Percentiles rank a stretch among this genome's conserved stretches.
Conservation (phyloP, 768 basidiomycete genomes). For the Termitomyces sp. region DNA sequence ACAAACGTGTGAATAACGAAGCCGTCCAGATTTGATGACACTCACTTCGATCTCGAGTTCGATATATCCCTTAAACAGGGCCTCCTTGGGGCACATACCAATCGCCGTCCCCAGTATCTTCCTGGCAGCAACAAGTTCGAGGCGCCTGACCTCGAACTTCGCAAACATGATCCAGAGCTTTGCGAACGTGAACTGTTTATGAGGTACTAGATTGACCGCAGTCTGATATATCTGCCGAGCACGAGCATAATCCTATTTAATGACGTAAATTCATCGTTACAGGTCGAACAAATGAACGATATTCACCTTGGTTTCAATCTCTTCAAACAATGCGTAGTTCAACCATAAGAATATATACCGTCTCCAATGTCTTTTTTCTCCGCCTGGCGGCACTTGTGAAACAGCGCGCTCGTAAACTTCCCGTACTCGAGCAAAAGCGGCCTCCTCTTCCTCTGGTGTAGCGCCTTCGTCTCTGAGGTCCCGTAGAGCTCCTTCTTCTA, state of each 20-base stretch:
- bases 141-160: slow-evolving; percentile 81
- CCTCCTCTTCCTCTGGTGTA: slow-evolving; percentile 63
- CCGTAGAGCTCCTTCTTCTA: slow-evolving; percentile 85
- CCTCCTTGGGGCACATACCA: slow-evolving; percentile 95
- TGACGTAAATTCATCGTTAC: background rate
- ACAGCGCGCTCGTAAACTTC: slow-evolving; percentile 97
- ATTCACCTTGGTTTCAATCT: slow-evolving; percentile 85
- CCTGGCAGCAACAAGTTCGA: slow-evolving; percentile 79
- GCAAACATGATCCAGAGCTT: slow-evolving; percentile 95
- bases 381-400: slow-evolving; percentile 90
- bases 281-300: background rate
- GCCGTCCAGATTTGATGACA: background rate
- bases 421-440: slow-evolving; percentile 61
- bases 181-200: slow-evolving; percentile 96
- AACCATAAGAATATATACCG: slow-evolving; percentile 91
- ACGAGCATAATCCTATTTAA: slow-evolving; percentile 68
- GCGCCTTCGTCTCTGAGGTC: slow-evolving; percentile 73
- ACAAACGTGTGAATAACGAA: background rate
- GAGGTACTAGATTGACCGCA: slow-evolving; percentile 82
- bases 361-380: slow-evolving; percentile 89
- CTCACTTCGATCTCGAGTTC: slow-evolving; percentile 85
- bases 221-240: slow-evolving; percentile 92
- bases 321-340: slow-evolving; percentile 95
- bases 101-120: slow-evolving; percentile 88
- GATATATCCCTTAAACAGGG: slow-evolving; percentile 93